A percentile compares a stretch with the other conserved stretches of the same genome.
Conservation (phyloP, 495 filamentous ascomycete genomes). For the Penicillium egyptiacum region DNA sequence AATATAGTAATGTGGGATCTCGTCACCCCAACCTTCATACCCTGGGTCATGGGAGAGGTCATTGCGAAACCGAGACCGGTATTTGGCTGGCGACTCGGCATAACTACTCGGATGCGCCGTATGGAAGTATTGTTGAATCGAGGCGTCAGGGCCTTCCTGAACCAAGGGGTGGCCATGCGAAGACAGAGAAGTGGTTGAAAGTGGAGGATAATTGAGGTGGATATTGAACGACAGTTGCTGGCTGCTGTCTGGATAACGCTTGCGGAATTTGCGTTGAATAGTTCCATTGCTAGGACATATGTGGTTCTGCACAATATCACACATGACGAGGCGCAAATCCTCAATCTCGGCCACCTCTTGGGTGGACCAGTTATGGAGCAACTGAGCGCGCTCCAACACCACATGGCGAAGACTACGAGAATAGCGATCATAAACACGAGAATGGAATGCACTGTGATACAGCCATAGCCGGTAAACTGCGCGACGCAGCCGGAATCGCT, state of each 20-base stretch:
- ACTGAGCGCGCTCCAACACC: slow-evolving; percentile 48
- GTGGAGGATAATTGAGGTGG: slow-evolving; percentile 49
- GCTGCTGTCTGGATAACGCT: slow-evolving; percentile 51
- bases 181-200: slow-evolving; percentile 10
- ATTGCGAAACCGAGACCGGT: slow-evolving; percentile 32
- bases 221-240: slow-evolving; percentile 54
- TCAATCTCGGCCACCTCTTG: slow-evolving; percentile 57
- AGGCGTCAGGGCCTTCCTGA: slow-evolving; percentile 10
- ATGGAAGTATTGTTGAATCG: slow-evolving; percentile 26
- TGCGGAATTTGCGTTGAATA: slow-evolving; percentile 57
- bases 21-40: slow-evolving; percentile 60
- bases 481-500: slow-evolving; percentile 60
- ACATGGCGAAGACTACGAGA: slow-evolving; percentile 45
- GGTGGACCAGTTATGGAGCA: slow-evolving; percentile 59
- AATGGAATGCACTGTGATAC: slow-evolving; percentile 59
- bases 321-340: slow-evolving; percentile 50
- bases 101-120: slow-evolving; percentile 21
- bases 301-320: slow-evolving; percentile 52
- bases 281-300: slow-evolving; percentile 63
- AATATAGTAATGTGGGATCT: slow-evolving; percentile 62
- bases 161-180: slow-evolving; percentile 1
- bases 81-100: slow-evolving; percentile 32
- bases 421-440: slow-evolving; percentile 44
- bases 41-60: slow-evolving; percentile 43
- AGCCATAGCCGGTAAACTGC: slow-evolving; percentile 73